Evolutionary conservation across 352 stramenopile genomes (phyloP), one percentile per base, ranked within the genome.

Genomic region (Elongisporangium prolatum): DNA sequence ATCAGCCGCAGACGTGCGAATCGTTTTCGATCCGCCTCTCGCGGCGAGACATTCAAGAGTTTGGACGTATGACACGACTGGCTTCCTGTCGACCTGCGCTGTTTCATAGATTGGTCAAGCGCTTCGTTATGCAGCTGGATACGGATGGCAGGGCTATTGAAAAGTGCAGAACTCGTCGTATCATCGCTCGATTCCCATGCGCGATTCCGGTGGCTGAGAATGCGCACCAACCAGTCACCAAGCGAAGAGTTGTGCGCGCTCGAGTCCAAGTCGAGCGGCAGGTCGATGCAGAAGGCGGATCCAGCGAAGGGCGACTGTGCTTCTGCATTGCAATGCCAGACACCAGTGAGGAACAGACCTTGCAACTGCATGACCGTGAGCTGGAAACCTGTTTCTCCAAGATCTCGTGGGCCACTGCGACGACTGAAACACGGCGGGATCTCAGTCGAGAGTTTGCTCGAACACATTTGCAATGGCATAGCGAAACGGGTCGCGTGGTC

Each of bases 251-350:
- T 5, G 37, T 80, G 9, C 76, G 78, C 0, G 56, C 50, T 21
- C 88, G 88, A 52, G 57, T 89, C 7, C 80, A 92, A 61, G 77
- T 80, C 8, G 83, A 92, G 44, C 65, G 77, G 34, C 34, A 44
- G 4, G 34, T 44, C 17, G 34, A 44, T 17, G 34, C 1, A 3
- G 34, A 44, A 13, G 10, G 3, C 17, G 34, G 11, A 44, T 17
- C 34, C 9, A 44, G 34, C 34, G 34, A 44, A 52, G 57, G 22
- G 24, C 50, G 22, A 10, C 58, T 84, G 17, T 53, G 59, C 4
- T 84, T 78, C 54, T 79, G 75, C 13, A 22, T 90, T 7, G 80
- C 57, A 44, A 24, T 87, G 2, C 78, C 83, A 9, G 76, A 74
- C 0, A 77, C 59, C 8, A 89, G 83, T 44, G 66, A 70, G 13